Conservation (phyloP, 108 stramenopile species). For the Nitzschia sp. region DNA sequence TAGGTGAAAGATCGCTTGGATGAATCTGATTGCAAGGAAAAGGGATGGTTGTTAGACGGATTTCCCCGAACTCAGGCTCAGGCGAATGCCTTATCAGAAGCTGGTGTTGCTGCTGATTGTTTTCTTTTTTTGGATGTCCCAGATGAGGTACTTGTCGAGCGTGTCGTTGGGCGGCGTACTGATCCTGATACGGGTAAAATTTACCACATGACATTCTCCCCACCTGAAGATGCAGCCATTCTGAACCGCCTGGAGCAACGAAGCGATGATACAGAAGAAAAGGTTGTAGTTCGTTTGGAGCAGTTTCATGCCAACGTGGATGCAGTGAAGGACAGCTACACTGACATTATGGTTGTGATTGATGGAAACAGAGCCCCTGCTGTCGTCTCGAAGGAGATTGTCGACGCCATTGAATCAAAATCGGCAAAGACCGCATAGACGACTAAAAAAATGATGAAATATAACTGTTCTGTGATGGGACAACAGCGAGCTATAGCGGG, state of each 20-base stretch:
- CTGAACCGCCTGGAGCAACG: conserved; percentile 81
- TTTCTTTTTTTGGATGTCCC: conserved; percentile 95
- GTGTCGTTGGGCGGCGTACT: conserved; percentile 93
- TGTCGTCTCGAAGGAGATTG: conserved; percentile 58
- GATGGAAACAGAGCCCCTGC: conserved; percentile 72
- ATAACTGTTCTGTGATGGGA: too few relatives aligned
- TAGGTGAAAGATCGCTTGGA: conserved; percentile 85
- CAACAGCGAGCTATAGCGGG: too few relatives aligned
- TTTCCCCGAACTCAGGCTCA: conserved; percentile 96
- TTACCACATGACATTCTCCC: conserved; percentile 94
- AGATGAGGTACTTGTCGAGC: conserved; percentile 90
- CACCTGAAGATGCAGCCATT: conserved; percentile 82
- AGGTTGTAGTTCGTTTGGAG: conserved; percentile 87
- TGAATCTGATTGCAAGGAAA: conserved; percentile 77
- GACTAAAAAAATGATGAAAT: too few relatives aligned
- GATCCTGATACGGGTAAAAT: conserved; percentile 96
- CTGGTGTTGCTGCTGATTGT: conserved; percentile 83
- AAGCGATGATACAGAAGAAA: conserved; percentile 97
- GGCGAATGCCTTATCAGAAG: conserved; percentile 84
- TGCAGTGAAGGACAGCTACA: conserved; percentile 74
- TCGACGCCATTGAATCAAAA: conserved; percentile 35
- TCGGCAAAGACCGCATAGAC: background rate
- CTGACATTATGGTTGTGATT: conserved; percentile 71
- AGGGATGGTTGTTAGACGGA: conserved; percentile 97
- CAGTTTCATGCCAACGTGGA: conserved; percentile 90